These are phyloP conservation scores for Claviceps spartinae DNA, from an alignment of 2,329 filamentous ascomycete species.

Conservation along the genomic window DNA sequence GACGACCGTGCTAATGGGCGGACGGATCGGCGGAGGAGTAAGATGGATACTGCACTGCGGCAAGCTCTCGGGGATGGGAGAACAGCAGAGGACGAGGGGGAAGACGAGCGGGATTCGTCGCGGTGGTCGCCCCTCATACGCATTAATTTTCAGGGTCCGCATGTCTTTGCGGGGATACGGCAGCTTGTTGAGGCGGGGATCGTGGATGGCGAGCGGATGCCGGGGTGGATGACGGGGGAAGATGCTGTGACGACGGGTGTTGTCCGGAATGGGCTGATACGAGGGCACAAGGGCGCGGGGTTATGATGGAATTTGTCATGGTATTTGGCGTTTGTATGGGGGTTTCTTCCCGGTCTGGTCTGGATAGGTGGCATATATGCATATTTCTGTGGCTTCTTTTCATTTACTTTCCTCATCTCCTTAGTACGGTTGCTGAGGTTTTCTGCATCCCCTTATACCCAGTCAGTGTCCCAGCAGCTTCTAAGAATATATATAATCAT, in stretches of 20 bases:
- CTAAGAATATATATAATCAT: neutral
- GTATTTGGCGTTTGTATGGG: slow-evolving; percentile 5
- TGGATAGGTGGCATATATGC: slow-evolving; percentile 7
- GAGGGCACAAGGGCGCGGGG: slow-evolving; percentile 42
- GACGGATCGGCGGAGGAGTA: slow-evolving; percentile 17
- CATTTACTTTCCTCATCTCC: neutral
- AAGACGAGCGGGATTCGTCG: slow-evolving; percentile 14
- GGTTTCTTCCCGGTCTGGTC: neutral
- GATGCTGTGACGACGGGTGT: slow-evolving; percentile 63
- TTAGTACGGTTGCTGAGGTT: too few species aligned
- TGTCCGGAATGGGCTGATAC: slow-evolving; percentile 53
- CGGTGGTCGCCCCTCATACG: slow-evolving; percentile 30
- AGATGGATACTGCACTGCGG: slow-evolving; percentile 22
- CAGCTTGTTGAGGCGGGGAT: slow-evolving; percentile 65
- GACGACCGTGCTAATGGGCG: slow-evolving; percentile 8
- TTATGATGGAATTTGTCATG: slow-evolving; percentile 21
- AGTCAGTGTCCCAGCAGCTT: slow-evolving; percentile 16
- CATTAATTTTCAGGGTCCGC: slow-evolving; percentile 58
- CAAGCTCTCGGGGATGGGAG: slow-evolving; percentile 14
- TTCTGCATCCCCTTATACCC: neutral
- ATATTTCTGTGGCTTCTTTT: neutral
- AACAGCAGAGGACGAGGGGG: slow-evolving; percentile 12
- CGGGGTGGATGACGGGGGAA: slow-evolving; percentile 84
- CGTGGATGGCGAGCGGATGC: slow-evolving; percentile 65
- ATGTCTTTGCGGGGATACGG: slow-evolving; percentile 70